These are phyloP conservation scores for Phaeodactylum tricornutum DNA, from an alignment of 108 stramenopile species.

Conservation along the genomic window DNA sequence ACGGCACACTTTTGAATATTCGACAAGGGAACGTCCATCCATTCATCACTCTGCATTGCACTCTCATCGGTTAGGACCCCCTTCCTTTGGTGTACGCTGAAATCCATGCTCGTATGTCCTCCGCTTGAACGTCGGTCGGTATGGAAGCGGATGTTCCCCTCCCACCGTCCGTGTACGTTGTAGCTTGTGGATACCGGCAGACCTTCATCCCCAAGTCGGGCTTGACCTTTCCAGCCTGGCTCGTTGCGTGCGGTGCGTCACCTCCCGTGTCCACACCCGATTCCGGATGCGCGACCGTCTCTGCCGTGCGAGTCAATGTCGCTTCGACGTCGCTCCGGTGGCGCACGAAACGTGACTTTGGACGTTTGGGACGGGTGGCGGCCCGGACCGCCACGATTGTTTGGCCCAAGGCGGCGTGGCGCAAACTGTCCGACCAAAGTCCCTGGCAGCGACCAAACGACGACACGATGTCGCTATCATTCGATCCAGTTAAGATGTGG, in stretches of 20 bases:
- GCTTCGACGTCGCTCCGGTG: not conserved
- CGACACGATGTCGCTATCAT: not conserved
- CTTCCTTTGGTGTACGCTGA: no score
- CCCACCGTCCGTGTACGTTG: no score
- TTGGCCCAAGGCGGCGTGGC: constrained; percentile 24
- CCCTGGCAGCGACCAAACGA: constrained; percentile 27
- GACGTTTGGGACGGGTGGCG: constrained; percentile 15
- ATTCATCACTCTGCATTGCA: no score
- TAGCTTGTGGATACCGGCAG: constrained; percentile 28
- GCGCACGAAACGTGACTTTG: constrained; percentile 13
- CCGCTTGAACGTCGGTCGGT: no score
- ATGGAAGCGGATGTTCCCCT: no score
- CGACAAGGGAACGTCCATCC: no score
- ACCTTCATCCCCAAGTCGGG: constrained; percentile 21
- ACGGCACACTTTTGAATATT: no score
- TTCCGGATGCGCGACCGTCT: not conserved
- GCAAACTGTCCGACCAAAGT: constrained; percentile 15
- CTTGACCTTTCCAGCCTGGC: constrained; percentile 27
- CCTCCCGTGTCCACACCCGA: not conserved
- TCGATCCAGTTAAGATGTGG: not conserved
- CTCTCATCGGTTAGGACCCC: no score
- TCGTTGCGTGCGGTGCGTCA: constrained; percentile 7
- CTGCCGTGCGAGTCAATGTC: not conserved
- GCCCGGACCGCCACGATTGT: not conserved
- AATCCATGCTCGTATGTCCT: no score